These are phyloP conservation scores for Pezicula radicicola DNA, from an alignment of 2,329 filamentous ascomycete genomes.

Conservation along the genomic window DNA sequence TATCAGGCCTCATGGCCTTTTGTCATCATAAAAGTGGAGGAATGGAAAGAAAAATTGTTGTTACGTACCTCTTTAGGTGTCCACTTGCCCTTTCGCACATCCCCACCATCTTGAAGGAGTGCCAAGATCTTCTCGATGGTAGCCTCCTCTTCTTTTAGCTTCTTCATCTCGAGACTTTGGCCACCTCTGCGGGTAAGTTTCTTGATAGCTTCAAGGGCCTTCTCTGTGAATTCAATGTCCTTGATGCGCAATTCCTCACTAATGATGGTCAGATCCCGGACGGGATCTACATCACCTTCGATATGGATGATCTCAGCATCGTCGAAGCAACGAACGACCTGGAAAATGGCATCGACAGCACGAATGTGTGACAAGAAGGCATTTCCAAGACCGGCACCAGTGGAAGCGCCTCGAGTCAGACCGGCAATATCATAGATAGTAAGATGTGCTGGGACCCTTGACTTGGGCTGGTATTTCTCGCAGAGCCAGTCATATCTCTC, in stretches of 20 bases:
- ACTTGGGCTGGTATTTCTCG: slow-evolving; percentile 97
- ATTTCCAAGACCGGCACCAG: slow-evolving; percentile 95
- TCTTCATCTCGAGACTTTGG: slow-evolving; percentile 97
- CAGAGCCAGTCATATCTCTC: slow-evolving; percentile 94
- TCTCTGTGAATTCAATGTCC: slow-evolving; percentile 98
- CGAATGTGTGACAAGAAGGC: slow-evolving; percentile 98
- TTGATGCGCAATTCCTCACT: slow-evolving; percentile 95
- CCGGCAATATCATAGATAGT: slow-evolving; percentile 99
- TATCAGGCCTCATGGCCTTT: slow-evolving; percentile 92
- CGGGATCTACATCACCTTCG: slow-evolving; percentile 95
- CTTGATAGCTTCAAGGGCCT: slow-evolving; percentile 84
- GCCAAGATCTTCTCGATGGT: slow-evolving; percentile 87
- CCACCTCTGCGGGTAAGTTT: slow-evolving; percentile 96
- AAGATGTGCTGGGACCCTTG: slow-evolving; percentile 91
- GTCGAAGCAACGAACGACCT: slow-evolving; percentile 95
- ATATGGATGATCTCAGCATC: slow-evolving; percentile 99
- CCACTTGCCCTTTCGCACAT: slow-evolving; percentile 91
- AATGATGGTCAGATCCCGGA: slow-evolving; percentile 93
- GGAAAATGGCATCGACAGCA: slow-evolving; percentile 96
- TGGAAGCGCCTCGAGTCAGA: slow-evolving; percentile 92
- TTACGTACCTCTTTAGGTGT: slow-evolving; percentile 85
- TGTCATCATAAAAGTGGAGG: slow-evolving; percentile 77
- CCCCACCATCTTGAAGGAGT: slow-evolving; percentile 83
- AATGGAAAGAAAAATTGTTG: slow-evolving; percentile 19
- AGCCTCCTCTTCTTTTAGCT: slow-evolving; percentile 89